These are phyloP conservation scores for Citrullus colocynthis DNA, from an alignment of 306 rosid species.

Conservation along the genomic window DNA sequence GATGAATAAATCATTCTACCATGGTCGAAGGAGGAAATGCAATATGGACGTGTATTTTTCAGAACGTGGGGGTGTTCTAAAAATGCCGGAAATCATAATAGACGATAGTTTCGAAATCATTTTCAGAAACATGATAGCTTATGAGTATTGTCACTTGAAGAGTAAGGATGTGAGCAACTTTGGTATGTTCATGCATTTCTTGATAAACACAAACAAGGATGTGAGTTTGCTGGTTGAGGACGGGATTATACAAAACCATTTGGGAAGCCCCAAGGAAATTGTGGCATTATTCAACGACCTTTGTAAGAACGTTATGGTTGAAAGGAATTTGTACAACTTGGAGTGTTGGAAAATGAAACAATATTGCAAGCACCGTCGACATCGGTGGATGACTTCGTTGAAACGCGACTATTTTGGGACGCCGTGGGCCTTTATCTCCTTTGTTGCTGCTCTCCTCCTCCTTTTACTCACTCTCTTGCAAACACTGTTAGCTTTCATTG, in stretches of 20 bases:
- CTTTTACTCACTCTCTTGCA: conserved; percentile 11
- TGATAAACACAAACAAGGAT: not conserved
- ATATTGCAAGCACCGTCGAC: not conserved
- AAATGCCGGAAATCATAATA: not conserved
- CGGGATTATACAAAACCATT: not conserved
- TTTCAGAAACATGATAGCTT: not conserved
- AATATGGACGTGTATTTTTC: not conserved
- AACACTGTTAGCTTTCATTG: not conserved
- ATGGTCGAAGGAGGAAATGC: no score
- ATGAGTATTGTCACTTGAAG: not conserved
- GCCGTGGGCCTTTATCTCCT: conserved; percentile 20
- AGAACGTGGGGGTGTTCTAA: not conserved
- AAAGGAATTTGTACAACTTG: not conserved
- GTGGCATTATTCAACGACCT: not conserved
- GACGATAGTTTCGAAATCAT: not conserved
- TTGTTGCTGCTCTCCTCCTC: conserved; percentile 5
- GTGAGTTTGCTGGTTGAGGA: not conserved
- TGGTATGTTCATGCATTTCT: not conserved
- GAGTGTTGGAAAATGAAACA: not conserved
- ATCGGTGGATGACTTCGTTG: conserved; percentile 15
- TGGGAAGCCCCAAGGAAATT: not conserved
- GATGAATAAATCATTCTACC: no score
- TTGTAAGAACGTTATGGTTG: not conserved
- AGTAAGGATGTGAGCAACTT: not conserved
- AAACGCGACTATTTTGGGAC: conserved; percentile 12